Conservation (phyloP, 1,284 basidiomycete genomes). For the Coniferiporia sulphurascens region DNA sequence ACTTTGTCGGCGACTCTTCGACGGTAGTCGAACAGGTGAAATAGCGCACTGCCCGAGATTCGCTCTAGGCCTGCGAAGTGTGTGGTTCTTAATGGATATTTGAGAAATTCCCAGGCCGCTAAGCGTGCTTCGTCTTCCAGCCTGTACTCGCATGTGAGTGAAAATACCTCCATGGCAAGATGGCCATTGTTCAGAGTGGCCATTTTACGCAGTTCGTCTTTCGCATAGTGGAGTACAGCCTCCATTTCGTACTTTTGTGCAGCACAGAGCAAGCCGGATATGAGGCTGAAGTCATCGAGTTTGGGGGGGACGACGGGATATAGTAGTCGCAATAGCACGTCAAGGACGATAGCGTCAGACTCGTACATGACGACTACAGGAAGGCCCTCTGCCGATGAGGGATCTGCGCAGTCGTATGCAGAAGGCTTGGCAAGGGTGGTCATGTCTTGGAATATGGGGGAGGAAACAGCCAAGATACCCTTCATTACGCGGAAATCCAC, state of each 20-base stretch:
- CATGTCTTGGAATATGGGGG: conserved; percentile 40
- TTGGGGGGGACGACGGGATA: conserved; percentile 1
- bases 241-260: background rate
- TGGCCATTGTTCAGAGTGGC: background rate
- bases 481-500: conserved; percentile 42
- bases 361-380: background rate
- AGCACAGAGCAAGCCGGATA: background rate
- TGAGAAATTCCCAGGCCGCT: conserved; percentile 6
- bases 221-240: background rate
- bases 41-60: background rate
- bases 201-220: background rate
- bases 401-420: background rate
- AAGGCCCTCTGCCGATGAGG: background rate
- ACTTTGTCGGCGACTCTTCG: conserved; percentile 4
- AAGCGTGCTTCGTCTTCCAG: background rate
- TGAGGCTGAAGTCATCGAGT: background rate
- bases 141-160: conserved; percentile 7
- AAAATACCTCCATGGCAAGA: conserved; percentile 1
- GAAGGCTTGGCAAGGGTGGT: conserved; percentile 32
- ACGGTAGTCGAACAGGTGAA: conserved; percentile 5
- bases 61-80: conserved; percentile 4
- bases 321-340: background rate
- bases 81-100: background rate
- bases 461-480: conserved; percentile 38
- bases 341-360: background rate